Evolutionary conservation across 805 yeast genomes (phyloP).

Genomic region (Candida ponderosae): DNA sequence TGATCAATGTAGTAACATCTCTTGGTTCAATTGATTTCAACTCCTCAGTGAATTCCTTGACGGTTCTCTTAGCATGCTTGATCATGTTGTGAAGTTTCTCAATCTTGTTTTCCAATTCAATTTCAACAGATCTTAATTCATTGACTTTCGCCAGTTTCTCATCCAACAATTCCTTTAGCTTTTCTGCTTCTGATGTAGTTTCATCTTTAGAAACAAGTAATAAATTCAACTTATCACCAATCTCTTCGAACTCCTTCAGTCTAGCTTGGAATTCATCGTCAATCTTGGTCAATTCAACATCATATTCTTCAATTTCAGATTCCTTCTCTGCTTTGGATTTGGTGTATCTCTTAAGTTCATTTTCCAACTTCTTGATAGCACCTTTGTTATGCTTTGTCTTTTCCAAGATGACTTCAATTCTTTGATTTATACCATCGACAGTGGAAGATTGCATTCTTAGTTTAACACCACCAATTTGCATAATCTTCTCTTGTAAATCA

Average conservation of each 20-base stretch:
- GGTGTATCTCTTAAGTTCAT: slow-evolving; percentile 49
- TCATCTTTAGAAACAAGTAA: slow-evolving; percentile 27
- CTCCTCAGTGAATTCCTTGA: slow-evolving; percentile 26
- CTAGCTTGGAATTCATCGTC: slow-evolving; percentile 21
- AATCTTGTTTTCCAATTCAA: slow-evolving; percentile 56
- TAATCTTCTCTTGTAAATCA: slow-evolving; percentile 62
- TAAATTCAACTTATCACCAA: slow-evolving; percentile 27
- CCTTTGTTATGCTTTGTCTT: slow-evolving; percentile 51
- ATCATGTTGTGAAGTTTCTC: slow-evolving; percentile 44
- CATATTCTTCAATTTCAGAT: slow-evolving; percentile 33
- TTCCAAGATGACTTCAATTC: slow-evolving; percentile 50
- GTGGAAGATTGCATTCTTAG: slow-evolving; percentile 72
- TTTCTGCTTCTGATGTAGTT: slow-evolving; percentile 31
- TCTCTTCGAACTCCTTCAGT: slow-evolving; percentile 17
- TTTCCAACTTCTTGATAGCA: slow-evolving; percentile 51
- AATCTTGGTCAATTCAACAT: slow-evolving; percentile 26
- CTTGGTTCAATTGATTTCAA: slow-evolving; percentile 39
- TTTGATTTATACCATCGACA: slow-evolving; percentile 68
- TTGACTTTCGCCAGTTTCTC: slow-evolving; percentile 38
- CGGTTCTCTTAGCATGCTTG: slow-evolving; percentile 29
- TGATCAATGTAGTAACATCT: slow-evolving; percentile 33
- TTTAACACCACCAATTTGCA: slow-evolving; percentile 88
- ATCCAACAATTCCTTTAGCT: slow-evolving; percentile 31
- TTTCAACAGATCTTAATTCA: slow-evolving; percentile 53
- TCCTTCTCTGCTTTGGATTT: slow-evolving; percentile 39